Evolutionary conservation across 75 land plant species (phyloP), one percentile per base, ranked within the genome.

Genomic region (Selaginella moellendorffii): DNA sequence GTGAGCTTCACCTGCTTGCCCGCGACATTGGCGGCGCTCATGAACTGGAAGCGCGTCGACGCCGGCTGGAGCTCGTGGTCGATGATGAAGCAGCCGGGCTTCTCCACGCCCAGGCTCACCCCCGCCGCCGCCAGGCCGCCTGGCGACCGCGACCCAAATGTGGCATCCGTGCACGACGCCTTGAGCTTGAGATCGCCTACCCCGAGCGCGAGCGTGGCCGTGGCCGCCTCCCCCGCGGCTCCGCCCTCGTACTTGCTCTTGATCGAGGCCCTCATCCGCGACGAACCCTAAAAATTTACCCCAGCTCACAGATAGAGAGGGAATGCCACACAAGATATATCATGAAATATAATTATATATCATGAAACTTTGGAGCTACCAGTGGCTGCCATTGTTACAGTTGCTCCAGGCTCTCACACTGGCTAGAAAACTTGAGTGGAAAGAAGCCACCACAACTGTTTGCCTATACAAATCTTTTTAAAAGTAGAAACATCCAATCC

Each of bases 51-150:
- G 63, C 81, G 76, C 30, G 85, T 56, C 68, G 92, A 86, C 2
- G 5, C 19, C 17, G 59, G 9, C 83, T 93, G 77, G 61, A 87
- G 79, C 62, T 85, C 73, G 73, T 82, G 88, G 61, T 81, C 95
- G 73, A 93, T 65, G 65, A 88, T 74, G 77, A 93, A 88, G 53
- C 64, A 64, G 54, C 95, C 98, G 24, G 96, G 95, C 68, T 88
- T 93, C 64, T 93, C 98, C 21, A 92, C 70, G 51, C 90, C 74
- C 28, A 93, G 61, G 24, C 78, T 53, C 53, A 93, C 67, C n/a
- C n/a, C n/a, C n/a, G n/a, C n/a, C n/a, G n/a, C n/a, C n/a, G n/a
- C n/a, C n/a, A n/a, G n/a, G 75, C 90, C 98, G 54, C 66, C 29
- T 54, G 52, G 75, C 72, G 64, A 83, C 85, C 20, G 8, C 29